Base-by-base conservation (phyloP, 2,329 filamentous ascomycete species). In the Arthrobotrys entomopaga region DNA sequence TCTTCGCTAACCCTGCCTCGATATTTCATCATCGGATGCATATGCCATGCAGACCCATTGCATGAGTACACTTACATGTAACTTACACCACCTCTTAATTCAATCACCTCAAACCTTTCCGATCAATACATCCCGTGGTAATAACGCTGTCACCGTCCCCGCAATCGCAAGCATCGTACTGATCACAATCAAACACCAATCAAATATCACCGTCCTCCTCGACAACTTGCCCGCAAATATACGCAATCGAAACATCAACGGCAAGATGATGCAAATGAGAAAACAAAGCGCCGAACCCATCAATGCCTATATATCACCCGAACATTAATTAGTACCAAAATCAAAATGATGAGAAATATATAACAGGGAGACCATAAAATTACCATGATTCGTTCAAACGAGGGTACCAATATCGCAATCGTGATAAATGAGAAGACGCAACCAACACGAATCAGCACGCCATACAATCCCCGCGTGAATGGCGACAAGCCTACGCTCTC, bases 251-350 rank as follows among this genome's bases (percentile, higher is more conserved):
- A 99, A 98, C 3, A 89, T 86, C 34, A 97, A 84, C 0, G 94
- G 95, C 58, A 99, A 84, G 81, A 96, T 93, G 77, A 98, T 89
- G 82, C 94, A 98, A 77, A 98, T 96, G 16, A 91, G 92, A 79
- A 97, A 97, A 82, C 94, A 97, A 15, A 97, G 86, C 2, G 93
- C 90, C 43, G 91, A 92, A 11, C 95, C 94, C 83, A 98, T 89
- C 75, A 97, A 89, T 2, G 91, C 70, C 67, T 72, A 42, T 34
- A 11, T 57, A 46, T 46, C 13, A 40, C 7, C 16, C 42, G 42
- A 46, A 19, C 3, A 46, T 34, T 34, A 34, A 10, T 6, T 34
- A n/a, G n/a, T n/a, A 20, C 24, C 13, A 46, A 16, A 20, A 5
- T n/a, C n/a, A n/a, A n/a, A n/a, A n/a, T n/a, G n/a, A n/a, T n/a